A percentile compares a stretch with the other conserved stretches of the same genome.
phyloP scores from a whole-genome alignment of 257 asterid species.

The Salvia miltiorrhiza region DNA sequence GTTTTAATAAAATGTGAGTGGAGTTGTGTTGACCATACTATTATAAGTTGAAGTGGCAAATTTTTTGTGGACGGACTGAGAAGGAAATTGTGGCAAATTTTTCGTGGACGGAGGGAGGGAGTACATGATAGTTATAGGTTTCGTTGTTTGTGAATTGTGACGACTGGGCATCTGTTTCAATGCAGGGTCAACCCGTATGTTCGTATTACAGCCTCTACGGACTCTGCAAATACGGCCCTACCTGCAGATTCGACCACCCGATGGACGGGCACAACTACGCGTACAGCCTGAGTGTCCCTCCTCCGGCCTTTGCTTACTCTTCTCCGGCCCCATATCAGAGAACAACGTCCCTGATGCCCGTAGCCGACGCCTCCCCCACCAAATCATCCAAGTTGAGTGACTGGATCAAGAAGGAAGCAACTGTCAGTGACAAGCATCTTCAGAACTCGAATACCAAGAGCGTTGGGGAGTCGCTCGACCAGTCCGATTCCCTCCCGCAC shows the following conservation, averaged over 20 bases:
- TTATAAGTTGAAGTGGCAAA: too few relatives aligned
- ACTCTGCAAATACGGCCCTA: slow-evolving; percentile 62
- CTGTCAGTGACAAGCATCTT: slow-evolving; percentile 27
- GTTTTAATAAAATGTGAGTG: too few relatives aligned
- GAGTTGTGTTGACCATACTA: too few relatives aligned
- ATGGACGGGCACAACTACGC: slow-evolving; percentile 46
- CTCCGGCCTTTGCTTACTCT: slow-evolving; percentile 31
- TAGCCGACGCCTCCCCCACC: slow-evolving; percentile 31
- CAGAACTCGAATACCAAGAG: slow-evolving; percentile 19
- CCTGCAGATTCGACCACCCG: slow-evolving; percentile 65
- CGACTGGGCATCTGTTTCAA: not conserved
- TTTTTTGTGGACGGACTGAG: too few relatives aligned
- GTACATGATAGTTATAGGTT: too few relatives aligned
- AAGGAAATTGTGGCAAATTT: too few relatives aligned
- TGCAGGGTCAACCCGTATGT: slow-evolving; percentile 60
- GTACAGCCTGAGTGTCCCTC: slow-evolving; percentile 31
- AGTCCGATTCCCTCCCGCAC: slow-evolving; percentile 30
- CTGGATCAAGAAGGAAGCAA: slow-evolving; percentile 38
- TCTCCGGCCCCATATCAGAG: slow-evolving; percentile 29
- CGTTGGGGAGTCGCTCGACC: slow-evolving; percentile 31
- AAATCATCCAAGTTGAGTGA: slow-evolving; percentile 32
- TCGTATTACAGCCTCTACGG: slow-evolving; percentile 46
- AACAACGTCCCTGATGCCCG: slow-evolving; percentile 10
- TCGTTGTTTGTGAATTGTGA: not conserved
- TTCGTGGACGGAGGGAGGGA: too few relatives aligned